phyloP scores from a whole-genome alignment of 2,329 filamentous ascomycete species.

The Myriosclerotinia curreyana region DNA sequence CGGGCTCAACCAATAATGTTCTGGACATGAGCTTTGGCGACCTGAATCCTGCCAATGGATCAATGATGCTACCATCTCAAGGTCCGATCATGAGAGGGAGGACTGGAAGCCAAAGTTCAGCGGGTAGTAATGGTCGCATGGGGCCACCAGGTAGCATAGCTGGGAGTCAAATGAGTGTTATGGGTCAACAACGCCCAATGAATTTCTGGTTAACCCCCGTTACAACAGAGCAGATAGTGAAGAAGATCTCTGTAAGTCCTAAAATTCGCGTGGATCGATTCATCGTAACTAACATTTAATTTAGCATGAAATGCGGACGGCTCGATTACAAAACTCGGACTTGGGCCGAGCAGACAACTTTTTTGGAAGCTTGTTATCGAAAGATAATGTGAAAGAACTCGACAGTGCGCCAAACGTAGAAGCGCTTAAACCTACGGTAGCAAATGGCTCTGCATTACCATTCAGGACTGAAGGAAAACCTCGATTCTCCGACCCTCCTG shows the following conservation, averaged over 20 bases:
- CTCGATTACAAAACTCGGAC: conserved; percentile 83
- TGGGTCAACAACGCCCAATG: conserved; percentile 70
- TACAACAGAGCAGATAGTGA: conserved; percentile 92
- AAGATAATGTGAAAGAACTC: conserved; percentile 62
- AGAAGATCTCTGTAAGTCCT: conserved; percentile 50
- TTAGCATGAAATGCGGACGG: conserved; percentile 85
- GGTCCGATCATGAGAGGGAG: conserved; percentile 69
- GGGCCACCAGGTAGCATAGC: conserved; percentile 52
- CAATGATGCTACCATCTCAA: conserved; percentile 64
- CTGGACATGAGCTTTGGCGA: conserved; percentile 91
- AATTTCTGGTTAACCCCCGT: conserved; percentile 86
- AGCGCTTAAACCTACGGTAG: conserved; percentile 46
- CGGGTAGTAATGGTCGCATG: conserved; percentile 58
- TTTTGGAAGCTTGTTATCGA: conserved; percentile 70
- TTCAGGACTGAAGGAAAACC: conserved; percentile 71
- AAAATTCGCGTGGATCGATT: conserved; percentile 9
- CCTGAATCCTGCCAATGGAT: conserved; percentile 73
- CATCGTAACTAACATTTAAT: conserved; percentile 31
- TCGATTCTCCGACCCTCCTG: conserved; percentile 88
- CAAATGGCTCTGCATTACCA: conserved; percentile 47
- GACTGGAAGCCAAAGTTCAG: conserved; percentile 63
- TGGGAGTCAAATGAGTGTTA: conserved; percentile 51
- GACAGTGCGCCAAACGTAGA: conserved; percentile 52
- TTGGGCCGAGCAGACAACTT: conserved; percentile 79
- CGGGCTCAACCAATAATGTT: conserved; percentile 70